Conservation (phyloP, 1,139 yeast genomes). For the Geotrichum klebahnii region DNA sequence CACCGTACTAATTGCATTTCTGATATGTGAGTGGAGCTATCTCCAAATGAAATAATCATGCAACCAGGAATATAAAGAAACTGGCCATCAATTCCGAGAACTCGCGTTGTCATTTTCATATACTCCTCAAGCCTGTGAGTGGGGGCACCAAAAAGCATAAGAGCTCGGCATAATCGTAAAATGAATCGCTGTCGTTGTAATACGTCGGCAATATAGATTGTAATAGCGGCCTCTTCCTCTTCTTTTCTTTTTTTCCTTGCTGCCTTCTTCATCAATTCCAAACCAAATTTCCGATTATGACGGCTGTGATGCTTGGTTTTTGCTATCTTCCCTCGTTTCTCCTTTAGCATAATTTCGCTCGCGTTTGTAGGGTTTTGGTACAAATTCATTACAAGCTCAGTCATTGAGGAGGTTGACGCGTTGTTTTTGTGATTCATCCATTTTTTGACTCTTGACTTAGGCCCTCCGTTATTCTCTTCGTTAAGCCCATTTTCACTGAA, state of each 20-base stretch:
- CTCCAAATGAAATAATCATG: conserved; percentile 90
- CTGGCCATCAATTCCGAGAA: conserved; percentile 85
- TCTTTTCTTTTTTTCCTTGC: conserved; percentile 36
- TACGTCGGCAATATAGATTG: conserved; percentile 86
- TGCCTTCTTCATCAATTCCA: conserved; percentile 20
- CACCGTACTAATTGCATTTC: conserved; percentile 86
- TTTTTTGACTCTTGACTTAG: background rate
- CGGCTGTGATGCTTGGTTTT: conserved; percentile 22
- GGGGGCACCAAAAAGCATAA: conserved; percentile 93
- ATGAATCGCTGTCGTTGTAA: conserved; percentile 82
- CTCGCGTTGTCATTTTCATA: conserved; percentile 84
- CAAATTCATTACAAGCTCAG: background rate
- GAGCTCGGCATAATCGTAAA: conserved; percentile 74
- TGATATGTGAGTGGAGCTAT: conserved; percentile 85
- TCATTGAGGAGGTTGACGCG: background rate
- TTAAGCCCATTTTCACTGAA: too few species aligned
- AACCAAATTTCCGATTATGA: background rate
- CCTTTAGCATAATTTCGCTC: background rate
- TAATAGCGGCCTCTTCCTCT: conserved; percentile 59
- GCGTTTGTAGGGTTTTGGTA: background rate
- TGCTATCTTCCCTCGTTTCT: background rate
- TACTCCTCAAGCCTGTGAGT: conserved; percentile 90
- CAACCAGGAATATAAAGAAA: conserved; percentile 89
- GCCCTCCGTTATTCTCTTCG: background rate
- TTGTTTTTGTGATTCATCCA: background rate